These are phyloP conservation scores for Penicillium occitanis DNA, from an alignment of 2,329 filamentous ascomycete species.

Conservation along the genomic window DNA sequence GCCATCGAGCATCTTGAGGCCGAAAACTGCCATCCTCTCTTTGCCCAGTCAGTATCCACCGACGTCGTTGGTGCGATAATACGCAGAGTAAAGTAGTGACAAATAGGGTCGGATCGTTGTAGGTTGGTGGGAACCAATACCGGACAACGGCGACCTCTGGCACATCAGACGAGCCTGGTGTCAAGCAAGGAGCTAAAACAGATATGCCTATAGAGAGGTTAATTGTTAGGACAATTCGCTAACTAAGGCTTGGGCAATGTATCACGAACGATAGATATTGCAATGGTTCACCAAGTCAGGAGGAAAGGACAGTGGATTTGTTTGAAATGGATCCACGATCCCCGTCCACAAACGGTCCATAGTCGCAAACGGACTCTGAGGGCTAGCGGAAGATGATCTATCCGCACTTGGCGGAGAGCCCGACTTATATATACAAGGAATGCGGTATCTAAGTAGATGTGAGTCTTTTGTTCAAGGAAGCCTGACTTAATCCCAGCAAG, in stretches of 20 bases:
- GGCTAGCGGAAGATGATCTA: neutral
- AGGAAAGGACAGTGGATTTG: slow-evolving; percentile 7
- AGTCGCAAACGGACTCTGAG: neutral
- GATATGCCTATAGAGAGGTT: neutral
- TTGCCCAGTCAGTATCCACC: slow-evolving; percentile 2
- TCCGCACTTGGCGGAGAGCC: neutral
- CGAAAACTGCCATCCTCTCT: neutral
- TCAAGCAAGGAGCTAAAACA: slow-evolving; percentile 6
- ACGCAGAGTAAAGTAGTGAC: slow-evolving; percentile 9
- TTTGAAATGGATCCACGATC: slow-evolving; percentile 5
- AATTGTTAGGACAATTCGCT: neutral
- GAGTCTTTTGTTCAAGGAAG: neutral
- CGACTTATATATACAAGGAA: neutral
- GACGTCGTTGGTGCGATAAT: slow-evolving; percentile 1
- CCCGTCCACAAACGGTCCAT: neutral
- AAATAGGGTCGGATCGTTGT: slow-evolving; percentile 8
- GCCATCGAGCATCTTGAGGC: slow-evolving; percentile 3
- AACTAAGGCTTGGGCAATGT: neutral
- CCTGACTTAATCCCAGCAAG: neutral
- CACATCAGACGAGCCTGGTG: neutral
- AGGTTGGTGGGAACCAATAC: slow-evolving; percentile 12
- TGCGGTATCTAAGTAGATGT: neutral
- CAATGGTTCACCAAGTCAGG: slow-evolving; percentile 12
- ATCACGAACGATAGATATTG: slow-evolving; percentile 8
- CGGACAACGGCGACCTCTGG: slow-evolving; percentile 4